Evolutionary conservation across 2,329 filamentous ascomycete genomes (phyloP).

Genomic region (Alternaria viburni): DNA sequence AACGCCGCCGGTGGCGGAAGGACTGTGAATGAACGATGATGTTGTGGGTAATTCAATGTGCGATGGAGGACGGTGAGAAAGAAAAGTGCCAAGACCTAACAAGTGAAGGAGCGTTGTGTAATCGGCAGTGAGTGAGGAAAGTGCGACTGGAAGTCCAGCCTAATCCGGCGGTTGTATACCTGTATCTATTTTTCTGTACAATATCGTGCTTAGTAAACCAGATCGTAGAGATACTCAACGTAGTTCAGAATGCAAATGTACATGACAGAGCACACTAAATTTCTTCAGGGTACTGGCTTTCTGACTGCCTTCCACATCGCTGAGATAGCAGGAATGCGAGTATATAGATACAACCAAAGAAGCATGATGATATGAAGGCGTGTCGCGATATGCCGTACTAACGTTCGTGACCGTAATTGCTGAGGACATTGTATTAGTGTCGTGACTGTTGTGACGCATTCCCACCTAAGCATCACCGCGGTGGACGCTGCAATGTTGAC

Average conservation of each 20-base stretch:
- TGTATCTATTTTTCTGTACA: background rate
- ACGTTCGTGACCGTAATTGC: background rate
- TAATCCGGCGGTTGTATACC: background rate
- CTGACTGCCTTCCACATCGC: background rate
- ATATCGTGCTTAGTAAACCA: background rate
- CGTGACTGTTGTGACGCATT: background rate
- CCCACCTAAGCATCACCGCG: background rate
- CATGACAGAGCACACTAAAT: background rate
- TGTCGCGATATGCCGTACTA: background rate
- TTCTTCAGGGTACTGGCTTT: background rate
- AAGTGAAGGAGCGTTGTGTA: background rate
- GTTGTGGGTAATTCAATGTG: background rate
- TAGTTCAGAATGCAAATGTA: background rate
- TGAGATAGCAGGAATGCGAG: background rate
- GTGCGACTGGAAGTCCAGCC: background rate
- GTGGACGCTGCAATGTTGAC: background rate
- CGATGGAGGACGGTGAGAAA: background rate
- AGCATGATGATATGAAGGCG: background rate
- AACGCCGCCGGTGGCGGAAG: background rate
- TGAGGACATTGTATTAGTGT: background rate
- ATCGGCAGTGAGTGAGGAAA: background rate
- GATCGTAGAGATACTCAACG: background rate
- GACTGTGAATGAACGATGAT: background rate
- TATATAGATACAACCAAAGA: background rate
- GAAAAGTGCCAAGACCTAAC: conserved; percentile 1